Evolutionary conservation across 2,329 filamentous ascomycete species (phyloP).

Genomic region (Monosporascus sp.): DNA sequence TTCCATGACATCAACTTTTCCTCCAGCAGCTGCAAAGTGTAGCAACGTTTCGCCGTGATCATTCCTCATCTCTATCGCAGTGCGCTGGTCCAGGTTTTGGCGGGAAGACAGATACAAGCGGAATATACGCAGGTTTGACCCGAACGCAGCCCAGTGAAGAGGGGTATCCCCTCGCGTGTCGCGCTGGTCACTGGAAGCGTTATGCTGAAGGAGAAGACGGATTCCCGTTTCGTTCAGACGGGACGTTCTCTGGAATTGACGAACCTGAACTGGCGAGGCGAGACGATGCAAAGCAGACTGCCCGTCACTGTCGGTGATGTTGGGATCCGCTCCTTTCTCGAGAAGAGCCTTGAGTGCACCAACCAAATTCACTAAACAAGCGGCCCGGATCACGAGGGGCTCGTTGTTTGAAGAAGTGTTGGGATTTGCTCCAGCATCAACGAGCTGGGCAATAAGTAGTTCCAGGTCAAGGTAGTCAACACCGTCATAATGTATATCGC

Average conservation of each 20-base stretch:
- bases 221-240: neutral
- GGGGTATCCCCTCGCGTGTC: neutral
- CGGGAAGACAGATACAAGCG: neutral
- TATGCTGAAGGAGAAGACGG: neutral
- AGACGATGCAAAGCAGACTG: neutral
- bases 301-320: neutral
- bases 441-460: neutral
- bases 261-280: neutral
- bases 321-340: neutral
- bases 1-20: too few species aligned
- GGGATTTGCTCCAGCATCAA: neutral
- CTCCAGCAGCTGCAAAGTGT: too few species aligned
- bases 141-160: neutral
- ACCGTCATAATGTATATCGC: neutral
- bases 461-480: neutral
- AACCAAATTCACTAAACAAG: neutral
- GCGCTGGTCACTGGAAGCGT: neutral
- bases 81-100: neutral
- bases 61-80: too few species aligned
- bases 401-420: neutral
- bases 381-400: neutral
- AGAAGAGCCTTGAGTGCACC: neutral
- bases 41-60: too few species aligned
- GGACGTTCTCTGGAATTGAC: too few species aligned
- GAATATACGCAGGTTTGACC: neutral